Conservation (phyloP, 371 early-diverging fungal species). For the Dinochytrium kinnereticum region DNA sequence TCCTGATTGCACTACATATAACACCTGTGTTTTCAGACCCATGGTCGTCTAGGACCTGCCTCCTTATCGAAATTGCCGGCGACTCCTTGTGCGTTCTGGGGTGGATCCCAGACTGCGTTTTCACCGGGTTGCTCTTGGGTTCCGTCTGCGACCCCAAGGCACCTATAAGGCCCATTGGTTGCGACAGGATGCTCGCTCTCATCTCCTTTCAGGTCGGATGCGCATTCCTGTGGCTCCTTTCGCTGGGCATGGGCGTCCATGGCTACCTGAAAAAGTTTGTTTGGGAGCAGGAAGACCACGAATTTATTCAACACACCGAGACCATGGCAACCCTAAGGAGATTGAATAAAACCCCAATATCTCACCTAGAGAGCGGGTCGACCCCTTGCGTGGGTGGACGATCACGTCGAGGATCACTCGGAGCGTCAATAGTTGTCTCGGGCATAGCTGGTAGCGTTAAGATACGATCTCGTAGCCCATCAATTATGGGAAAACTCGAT, state of each 20-base stretch:
- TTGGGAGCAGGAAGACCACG: constrained; percentile 16
- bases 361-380: background rate
- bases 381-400: background rate
- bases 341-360: background rate
- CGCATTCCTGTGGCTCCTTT: constrained; percentile 5
- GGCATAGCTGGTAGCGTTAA: constrained; percentile 11
- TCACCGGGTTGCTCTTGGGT: constrained; percentile 1
- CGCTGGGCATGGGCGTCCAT: background rate
- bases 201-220: constrained; percentile 8
- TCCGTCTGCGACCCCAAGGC: constrained; percentile 4
- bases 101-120: background rate
- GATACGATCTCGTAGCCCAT: constrained; percentile 2
- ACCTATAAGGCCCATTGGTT: background rate
- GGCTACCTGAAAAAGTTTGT: constrained; percentile 2
- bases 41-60: constrained; percentile 6
- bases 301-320: constrained; percentile 6
- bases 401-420: constrained; percentile 6
- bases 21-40: constrained; percentile 8
- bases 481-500: background rate
- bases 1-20: constrained; percentile 4
- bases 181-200: constrained; percentile 5
- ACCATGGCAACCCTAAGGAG: constrained; percentile 14
- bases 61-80: background rate
- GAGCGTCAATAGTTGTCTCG: background rate
- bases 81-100: background rate